Evolutionary conservation across 2,329 filamentous ascomycete species (phyloP), one percentile per base, ranked within the genome.

Genomic region (Sclerotiophoma versabilis): DNA sequence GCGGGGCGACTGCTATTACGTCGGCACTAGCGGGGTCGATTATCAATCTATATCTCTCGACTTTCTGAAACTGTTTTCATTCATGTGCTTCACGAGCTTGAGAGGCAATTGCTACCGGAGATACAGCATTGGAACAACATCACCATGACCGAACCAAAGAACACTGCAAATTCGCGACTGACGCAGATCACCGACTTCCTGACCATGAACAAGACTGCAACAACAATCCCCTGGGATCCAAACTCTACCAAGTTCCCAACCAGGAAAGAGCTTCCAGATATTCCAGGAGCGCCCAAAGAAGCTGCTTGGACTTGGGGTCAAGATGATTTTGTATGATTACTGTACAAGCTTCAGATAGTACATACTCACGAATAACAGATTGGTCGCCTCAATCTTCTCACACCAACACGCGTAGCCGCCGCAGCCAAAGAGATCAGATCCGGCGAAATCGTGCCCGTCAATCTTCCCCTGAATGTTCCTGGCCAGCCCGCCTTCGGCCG

Each of bases 251-350:
- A 70, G 14, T 84, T 87, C 45, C 84, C 84, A 0, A 77, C 77
- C 0, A 75, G 82, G 12, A 79, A 80, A 47, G 79, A 86, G 44
- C 74, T 86, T 4, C 82, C 83, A 17, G 62, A 71, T 17, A 77
- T 85, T 30, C 71, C 79, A 1, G 80, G 79, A 27, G 82, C 82
- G 2, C 84, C 83, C 0, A 74, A 81, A 15, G 81, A 77, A 23
- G 83, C 84, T 15, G 83, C 83, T 15, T 87, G 84, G 84, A 80
- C 85, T 22, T 86, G 84, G 84, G 84, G 84, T 11, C 75, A 81
- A 33, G 75, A 84, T 64, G 83, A 85, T 60, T 73, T 78, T 59
- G 78, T 83, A 59, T n/a, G 62, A 43, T 10, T 4, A 2, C 7
- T n/a, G 7, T 10, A 0, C 10, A 33, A n/a, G 4, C 2, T 10